Evolutionary conservation across 306 rosid species (phyloP), one percentile per base, ranked within the genome.

Genomic region (Sicyos edulis): DNA sequence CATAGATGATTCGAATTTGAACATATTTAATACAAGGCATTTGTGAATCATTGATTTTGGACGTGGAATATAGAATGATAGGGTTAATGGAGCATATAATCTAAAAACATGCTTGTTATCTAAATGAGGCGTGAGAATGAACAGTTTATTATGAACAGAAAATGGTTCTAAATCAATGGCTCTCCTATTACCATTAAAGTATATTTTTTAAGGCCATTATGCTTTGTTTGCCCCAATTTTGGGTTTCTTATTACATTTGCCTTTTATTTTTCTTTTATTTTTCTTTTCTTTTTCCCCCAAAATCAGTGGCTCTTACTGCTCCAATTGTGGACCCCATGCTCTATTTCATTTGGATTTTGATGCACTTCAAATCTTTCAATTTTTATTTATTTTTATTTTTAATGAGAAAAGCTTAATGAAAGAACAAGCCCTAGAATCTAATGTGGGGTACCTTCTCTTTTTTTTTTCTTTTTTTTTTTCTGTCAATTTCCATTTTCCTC

Each of bases 301-400:
- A 65, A 65, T 67, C 72, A 13, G 47, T 67, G 72, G 14, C 72
- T 67, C 40, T 45, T 14, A 44, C 13, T 11, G 40, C 72, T 12
- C 40, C 1, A 44, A 17, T 8, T 5, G 17, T 65, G 53, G 70
- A 65, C 34, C 54, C 71, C 71, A 65, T 45, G 1, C 15, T 40
- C 55, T 40, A 21, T 47, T 20, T 20, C 6, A 20, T 44, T 44
- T 65, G 12, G 54, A 65, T 20, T 65, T 65, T 44, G 54, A 65
- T 67, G 72, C 72, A 66, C 37, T 44, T 66, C 71, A 66, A 66
- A 66, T 66, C 71, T 44, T 66, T 64, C 29, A 58, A 15, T 8
- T 34, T 3, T 20, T 20, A 20, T 1, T 26, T 26, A n/a, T 56
- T 9, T 17, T 3, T 21, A 3, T 0, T 3, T 22, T 24, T 24